These are phyloP conservation scores for Zelonia costaricensis DNA, from an alignment of 208 protist genomes.

Conservation along the genomic window DNA sequence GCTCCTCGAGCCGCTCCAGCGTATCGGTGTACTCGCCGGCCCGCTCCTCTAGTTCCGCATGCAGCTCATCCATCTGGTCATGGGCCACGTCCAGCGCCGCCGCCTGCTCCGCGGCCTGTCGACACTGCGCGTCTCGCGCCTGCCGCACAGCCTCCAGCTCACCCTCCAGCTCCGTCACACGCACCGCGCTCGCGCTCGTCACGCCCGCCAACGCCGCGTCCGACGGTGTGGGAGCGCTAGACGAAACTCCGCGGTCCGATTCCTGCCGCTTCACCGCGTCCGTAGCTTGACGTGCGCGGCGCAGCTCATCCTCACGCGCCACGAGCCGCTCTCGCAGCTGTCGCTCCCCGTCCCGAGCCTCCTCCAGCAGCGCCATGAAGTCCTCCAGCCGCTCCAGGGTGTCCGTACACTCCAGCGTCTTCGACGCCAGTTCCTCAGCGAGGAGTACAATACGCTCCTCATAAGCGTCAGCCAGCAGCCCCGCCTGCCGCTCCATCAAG, in stretches of 20 bases:
- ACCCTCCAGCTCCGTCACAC: slow-evolving; percentile 16
- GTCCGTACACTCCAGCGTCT: slow-evolving; percentile 44
- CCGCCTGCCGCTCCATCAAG: neutral
- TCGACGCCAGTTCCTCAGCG: slow-evolving; percentile 40
- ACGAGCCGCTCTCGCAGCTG: slow-evolving; percentile 33
- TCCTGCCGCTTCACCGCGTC: no score
- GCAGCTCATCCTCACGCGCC: slow-evolving; percentile 37
- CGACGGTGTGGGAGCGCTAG: no score
- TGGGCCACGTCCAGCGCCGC: slow-evolving; percentile 39
- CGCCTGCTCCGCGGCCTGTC: slow-evolving; percentile 20
- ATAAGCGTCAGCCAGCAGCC: slow-evolving; percentile 26
- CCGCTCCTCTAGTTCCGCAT: slow-evolving; percentile 46
- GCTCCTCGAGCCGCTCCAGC: slow-evolving; percentile 71
- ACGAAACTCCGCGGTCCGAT: no score
- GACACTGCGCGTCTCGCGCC: slow-evolving; percentile 28
- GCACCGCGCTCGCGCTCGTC: slow-evolving; percentile 45
- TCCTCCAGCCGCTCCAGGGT: slow-evolving; percentile 59
- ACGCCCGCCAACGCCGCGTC: no score
- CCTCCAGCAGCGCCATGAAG: slow-evolving; percentile 58
- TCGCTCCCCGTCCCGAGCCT: slow-evolving; percentile 41
- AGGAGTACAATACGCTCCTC: slow-evolving; percentile 26
- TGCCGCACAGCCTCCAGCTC: slow-evolving; percentile 7
- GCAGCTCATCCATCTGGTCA: slow-evolving; percentile 45
- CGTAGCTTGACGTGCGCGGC: no score
- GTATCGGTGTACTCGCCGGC: slow-evolving; percentile 41